Base-by-base conservation (phyloP, 108 stramenopile species). In the Asterionellopsis glacialis region DNA sequence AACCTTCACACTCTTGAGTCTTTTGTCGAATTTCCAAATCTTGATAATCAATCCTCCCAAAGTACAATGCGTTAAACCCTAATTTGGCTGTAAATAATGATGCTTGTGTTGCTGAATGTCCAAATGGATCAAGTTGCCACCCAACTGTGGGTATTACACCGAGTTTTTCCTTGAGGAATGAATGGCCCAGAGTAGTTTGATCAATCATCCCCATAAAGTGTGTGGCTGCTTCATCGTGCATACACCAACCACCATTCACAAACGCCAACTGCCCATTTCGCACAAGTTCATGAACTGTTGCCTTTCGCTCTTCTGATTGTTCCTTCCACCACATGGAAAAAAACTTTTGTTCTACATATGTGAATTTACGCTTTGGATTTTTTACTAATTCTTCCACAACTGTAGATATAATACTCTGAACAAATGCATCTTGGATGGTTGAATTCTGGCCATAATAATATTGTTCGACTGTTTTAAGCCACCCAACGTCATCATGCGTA, bases 101-200 rank as follows among this genome's bases (percentile, higher is more conserved):
- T 9, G 90, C 91, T 58, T 98, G 96, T 4, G 96, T 88, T 23
- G 90, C 71, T 14, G 90, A 91, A 75, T 98, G 98, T 0, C 98
- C 98, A 66, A 98, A 98, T 13, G 98, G 98, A 81, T 98, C 98
- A 25, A 97, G 75, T 67, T 98, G 96, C 96, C 96, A 97, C 9
- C 88, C 94, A 11, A 94, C 93, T 11, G 61, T 84, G 19, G 98
- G 98, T 21, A 88, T 65, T 23, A 77, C 77, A 4, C 91, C 94
- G 51, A 98, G 74, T 70, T 93, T 88, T 39, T 51, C 38, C 23
- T 64, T 66, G 39, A 98, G 64, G 63, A 97, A 97, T 18, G 61
- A 51, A 67, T 97, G 96, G 0, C 98, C 98, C 38, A 94, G 73
- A 14, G 94, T 92, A 3, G 96, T 97, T 61, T 97, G 95, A 76